Evolutionary conservation across 805 yeast species (phyloP), one percentile per base, ranked within the genome.

Genomic region (Wickerhamomyces chaumierensis): DNA sequence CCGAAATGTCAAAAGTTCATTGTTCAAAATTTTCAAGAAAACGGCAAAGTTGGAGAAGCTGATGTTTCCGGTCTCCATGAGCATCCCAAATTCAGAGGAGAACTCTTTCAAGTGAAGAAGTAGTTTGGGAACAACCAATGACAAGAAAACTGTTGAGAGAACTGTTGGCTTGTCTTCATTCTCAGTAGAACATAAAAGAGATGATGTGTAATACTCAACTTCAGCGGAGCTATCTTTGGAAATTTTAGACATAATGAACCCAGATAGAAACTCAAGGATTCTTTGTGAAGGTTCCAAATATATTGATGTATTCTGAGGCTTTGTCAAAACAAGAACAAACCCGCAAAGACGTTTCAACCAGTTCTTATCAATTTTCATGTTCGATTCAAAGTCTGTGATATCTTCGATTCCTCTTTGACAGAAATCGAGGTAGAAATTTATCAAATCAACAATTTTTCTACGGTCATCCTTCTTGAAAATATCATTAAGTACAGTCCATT

Each of bases 401-500:
- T 65, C 47, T 8, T 25, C 12, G 55, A 52, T 45, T 1, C 56
- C 45, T 17, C 29, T 35, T 1, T 43, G 35, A 7, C 61, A 33
- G 32, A 53, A 50, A 3, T 39, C 41, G 9, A 53, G 38, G 28
- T 60, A 60, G 1, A 31, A 35, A 6, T 49, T 47, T 7, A 60
- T 27, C 31, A 60, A 45, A 40, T 46, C 41, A 14, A 65, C 53
- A 7, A 62, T 44, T 4, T 56, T 50, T 5, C 47, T 36, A 16
- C 54, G 58, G 38, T 69, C 66, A 2, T 71, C 72, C 0, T 44
- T 47, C 17, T 44, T 46, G 27, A 58, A 53, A 3, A 54, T 57
- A 34, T 62, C 66, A 42, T 62, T 52, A 13, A 57, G 36, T 0
- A 57, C 60, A n/a, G 54, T 47, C 64, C 63, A 60, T 34, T 62